A percentile compares a stretch with the other conserved stretches of the same genome.
These are phyloP conservation scores for Tolypocladium paradoxum DNA, from an alignment of 2,329 filamentous ascomycete genomes.

Conservation along the genomic window DNA sequence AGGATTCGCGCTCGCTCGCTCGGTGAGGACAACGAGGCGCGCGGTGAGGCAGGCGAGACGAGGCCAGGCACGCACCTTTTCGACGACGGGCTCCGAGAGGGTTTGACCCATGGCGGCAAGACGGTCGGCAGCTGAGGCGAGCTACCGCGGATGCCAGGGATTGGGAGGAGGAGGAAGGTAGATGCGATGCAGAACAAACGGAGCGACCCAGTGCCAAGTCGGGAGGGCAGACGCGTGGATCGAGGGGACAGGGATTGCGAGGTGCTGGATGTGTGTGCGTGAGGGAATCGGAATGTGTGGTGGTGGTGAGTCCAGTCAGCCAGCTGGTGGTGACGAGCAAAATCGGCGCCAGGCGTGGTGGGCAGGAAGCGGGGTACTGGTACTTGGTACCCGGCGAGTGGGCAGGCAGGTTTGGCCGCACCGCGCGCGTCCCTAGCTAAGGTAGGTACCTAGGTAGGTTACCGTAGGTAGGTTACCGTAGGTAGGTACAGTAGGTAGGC, in stretches of 20 bases:
- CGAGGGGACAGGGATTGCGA: constrained; percentile 1
- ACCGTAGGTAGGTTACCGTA: too few species aligned
- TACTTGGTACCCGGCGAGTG: neutral
- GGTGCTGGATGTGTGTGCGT: neutral
- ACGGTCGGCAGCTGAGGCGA: constrained; percentile 14
- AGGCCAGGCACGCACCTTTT: constrained; percentile 60
- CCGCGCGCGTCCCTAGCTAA: too few species aligned
- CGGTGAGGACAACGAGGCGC: neutral
- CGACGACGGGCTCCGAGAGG: constrained; percentile 95
- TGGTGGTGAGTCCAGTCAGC: neutral
- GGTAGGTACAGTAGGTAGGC: too few species aligned
- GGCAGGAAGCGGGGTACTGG: constrained; percentile 2
- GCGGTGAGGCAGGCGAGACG: neutral
- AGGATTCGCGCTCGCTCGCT: neutral
- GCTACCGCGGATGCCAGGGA: constrained; percentile 11
- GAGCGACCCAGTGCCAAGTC: neutral
- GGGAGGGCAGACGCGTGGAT: neutral
- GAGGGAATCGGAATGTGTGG: neutral
- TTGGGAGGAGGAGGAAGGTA: constrained; percentile 3
- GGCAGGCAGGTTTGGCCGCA: neutral
- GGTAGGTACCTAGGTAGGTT: too few species aligned
- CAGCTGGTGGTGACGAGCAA: neutral
- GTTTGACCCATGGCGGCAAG: constrained; percentile 80
- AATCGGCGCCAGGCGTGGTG: neutral
- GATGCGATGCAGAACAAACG: neutral